phyloP scores from a whole-genome alignment of 371 early-diverging fungal species.

The Mortierella sp. region DNA sequence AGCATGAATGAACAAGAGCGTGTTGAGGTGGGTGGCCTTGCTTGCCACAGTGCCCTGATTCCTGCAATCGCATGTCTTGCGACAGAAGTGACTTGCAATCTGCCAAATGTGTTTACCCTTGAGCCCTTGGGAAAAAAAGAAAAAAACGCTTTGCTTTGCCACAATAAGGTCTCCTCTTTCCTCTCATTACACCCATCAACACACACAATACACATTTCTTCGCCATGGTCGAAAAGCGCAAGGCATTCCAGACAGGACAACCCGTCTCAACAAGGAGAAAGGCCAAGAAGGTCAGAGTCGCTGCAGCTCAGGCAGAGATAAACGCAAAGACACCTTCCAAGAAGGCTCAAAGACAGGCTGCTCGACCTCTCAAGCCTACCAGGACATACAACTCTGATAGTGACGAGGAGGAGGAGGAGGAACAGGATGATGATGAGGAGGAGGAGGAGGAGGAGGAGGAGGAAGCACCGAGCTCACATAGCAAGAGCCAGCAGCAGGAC shows the following conservation, averaged over 20 bases:
- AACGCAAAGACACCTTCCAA: conserved; percentile 34
- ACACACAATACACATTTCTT: background rate
- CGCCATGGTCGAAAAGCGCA: conserved; percentile 47
- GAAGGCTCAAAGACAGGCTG: conserved; percentile 39
- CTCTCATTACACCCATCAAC: background rate
- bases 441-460: background rate
- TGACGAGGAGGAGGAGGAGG: conserved; percentile 34
- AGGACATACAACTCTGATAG: conserved; percentile 20
- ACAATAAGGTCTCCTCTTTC: background rate
- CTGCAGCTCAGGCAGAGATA: conserved; percentile 16
- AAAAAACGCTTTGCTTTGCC: background rate
- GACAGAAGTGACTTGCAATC: conserved; percentile 12
- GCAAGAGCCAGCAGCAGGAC: conserved; percentile 7
- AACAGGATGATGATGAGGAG: conserved; percentile 15
- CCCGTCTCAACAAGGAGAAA: conserved; percentile 48
- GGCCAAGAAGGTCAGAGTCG: conserved; percentile 51
- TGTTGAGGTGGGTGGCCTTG: background rate
- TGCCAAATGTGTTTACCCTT: background rate
- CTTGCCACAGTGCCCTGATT: background rate
- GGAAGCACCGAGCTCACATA: background rate
- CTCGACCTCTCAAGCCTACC: conserved; percentile 13
- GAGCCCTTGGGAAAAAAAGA: background rate
- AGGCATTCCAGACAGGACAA: conserved; percentile 46
- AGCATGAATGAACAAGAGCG: background rate
- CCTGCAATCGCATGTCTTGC: conserved; percentile 1